Evolutionary conservation across 106 monocot genomes (phyloP).

Genomic region (Iris macrosiphon): DNA sequence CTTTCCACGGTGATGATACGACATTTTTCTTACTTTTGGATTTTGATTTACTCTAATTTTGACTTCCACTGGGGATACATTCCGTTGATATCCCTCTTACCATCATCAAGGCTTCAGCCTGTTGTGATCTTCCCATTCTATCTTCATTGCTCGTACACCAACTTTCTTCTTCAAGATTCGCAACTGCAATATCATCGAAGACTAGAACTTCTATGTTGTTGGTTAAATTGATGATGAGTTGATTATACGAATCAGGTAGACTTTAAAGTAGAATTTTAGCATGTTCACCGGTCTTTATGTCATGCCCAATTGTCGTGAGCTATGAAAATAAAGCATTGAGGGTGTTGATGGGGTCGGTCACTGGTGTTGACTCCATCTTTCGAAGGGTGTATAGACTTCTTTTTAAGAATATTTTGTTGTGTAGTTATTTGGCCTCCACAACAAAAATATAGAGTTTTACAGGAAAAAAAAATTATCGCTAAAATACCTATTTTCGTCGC

Average conservation of each 20-base stretch:
- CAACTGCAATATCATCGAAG: not conserved
- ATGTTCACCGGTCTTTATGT: not conserved
- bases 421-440: not conserved
- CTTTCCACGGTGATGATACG: not conserved
- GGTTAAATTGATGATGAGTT: not conserved
- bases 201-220: not conserved
- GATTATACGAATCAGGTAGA: not conserved
- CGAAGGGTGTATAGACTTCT: not conserved
- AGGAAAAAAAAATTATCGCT: too few species aligned
- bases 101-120: not conserved
- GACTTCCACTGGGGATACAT: not conserved
- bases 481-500: too few species aligned
- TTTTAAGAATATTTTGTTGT: constrained; percentile 1
- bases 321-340: constrained; percentile 2
- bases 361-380: not conserved
- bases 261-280: not conserved
- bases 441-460: too few species aligned
- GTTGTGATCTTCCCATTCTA: too few species aligned
- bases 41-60: not conserved
- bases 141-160: not conserved
- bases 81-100: not conserved
- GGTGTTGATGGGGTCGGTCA: not conserved
- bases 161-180: not conserved
- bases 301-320: not conserved
- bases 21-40: not conserved